These are phyloP conservation scores for Rhynchospora breviuscula DNA, from an alignment of 176 grass and related monocot species.

Conservation along the genomic window DNA sequence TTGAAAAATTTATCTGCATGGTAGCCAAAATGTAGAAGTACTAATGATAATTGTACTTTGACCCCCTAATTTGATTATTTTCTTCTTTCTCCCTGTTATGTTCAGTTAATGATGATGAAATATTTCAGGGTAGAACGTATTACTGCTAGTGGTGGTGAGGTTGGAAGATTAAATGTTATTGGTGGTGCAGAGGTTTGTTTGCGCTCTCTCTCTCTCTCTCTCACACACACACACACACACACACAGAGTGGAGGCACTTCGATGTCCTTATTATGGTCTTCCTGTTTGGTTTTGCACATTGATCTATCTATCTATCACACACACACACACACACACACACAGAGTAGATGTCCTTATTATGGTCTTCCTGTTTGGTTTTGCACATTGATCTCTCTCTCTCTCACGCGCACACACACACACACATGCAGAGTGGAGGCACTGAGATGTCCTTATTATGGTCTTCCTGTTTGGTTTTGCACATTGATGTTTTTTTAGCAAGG, in stretches of 20 bases:
- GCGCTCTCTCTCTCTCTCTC: neutral
- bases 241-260: neutral
- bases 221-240: neutral
- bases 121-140: conserved; percentile 68
- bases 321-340: neutral
- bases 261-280: neutral
- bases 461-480: neutral
- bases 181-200: conserved; percentile 78
- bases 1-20: neutral
- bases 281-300: neutral
- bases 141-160: conserved; percentile 70
- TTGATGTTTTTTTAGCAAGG: neutral
- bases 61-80: neutral
- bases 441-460: neutral
- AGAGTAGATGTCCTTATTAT: neutral
- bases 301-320: neutral
- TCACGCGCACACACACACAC: too few species aligned
- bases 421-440: too few species aligned
- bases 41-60: neutral
- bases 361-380: too few species aligned
- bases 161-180: conserved; percentile 76
- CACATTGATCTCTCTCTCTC: too few species aligned
- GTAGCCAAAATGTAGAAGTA: neutral
- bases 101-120: neutral
- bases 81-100: conserved; percentile 3